Evolutionary conservation across 1,284 basidiomycete genomes (phyloP).

Genomic region (Sanguinoderma infundibulare): DNA sequence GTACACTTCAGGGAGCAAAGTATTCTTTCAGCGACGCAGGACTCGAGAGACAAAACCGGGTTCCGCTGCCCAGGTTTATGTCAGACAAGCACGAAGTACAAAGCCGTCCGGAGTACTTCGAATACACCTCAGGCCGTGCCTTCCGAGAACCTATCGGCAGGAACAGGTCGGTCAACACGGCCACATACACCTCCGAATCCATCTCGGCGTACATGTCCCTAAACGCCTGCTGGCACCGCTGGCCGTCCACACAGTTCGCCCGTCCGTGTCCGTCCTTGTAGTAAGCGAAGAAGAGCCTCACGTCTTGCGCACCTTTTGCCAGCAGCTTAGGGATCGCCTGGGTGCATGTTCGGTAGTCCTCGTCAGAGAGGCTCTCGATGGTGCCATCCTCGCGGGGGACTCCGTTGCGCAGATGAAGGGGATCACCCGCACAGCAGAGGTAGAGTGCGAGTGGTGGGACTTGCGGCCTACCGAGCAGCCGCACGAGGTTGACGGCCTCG

Average conservation of each 20-base stretch:
- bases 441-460: background rate
- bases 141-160: background rate
- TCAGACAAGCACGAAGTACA: background rate
- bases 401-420: conserved; percentile 3
- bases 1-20: background rate
- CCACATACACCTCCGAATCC: background rate
- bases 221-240: background rate
- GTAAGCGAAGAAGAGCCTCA: background rate
- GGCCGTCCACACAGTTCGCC: background rate
- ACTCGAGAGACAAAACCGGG: background rate
- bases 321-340: background rate
- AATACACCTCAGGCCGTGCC: background rate
- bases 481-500: background rate
- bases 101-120: background rate
- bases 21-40: background rate
- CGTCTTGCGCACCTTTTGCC: background rate
- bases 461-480: background rate
- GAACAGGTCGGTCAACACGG: background rate
- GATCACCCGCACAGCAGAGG: background rate
- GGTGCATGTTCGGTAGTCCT: conserved; percentile 1
- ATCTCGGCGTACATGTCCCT: background rate
- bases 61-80: background rate
- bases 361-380: background rate
- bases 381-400: background rate
- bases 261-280: background rate